Evolutionary conservation across 2,329 filamentous ascomycete genomes (phyloP).

Genomic region (Colletotrichum nymphaeae): DNA sequence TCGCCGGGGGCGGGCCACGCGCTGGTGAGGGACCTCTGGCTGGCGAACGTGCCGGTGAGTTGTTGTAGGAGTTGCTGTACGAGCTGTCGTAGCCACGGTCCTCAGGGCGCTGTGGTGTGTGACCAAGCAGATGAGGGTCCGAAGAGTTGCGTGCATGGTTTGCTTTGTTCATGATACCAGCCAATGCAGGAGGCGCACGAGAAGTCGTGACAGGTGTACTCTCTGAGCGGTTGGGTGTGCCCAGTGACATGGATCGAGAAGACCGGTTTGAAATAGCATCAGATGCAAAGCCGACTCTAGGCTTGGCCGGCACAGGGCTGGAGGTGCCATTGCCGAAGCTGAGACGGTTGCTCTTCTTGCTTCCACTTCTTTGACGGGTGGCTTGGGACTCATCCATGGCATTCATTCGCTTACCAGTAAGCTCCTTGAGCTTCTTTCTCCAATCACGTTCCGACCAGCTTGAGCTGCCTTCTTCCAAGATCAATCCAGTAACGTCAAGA

Average conservation of each 20-base stretch:
- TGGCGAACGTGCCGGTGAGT: slow-evolving; percentile 42
- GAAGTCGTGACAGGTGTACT: slow-evolving; percentile 58
- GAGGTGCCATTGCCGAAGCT: slow-evolving; percentile 59
- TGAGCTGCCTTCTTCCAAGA: slow-evolving; percentile 80
- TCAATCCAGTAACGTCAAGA: slow-evolving; percentile 83
- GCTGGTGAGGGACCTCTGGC: background rate
- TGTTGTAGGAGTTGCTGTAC: slow-evolving; percentile 45
- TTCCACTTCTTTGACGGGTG: slow-evolving; percentile 62
- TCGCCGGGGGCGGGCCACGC: slow-evolving; percentile 49
- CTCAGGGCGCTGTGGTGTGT: slow-evolving; percentile 39
- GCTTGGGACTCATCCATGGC: slow-evolving; percentile 55
- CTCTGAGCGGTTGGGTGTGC: slow-evolving; percentile 57
- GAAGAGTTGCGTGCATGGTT: slow-evolving; percentile 61
- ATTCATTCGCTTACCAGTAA: slow-evolving; percentile 84
- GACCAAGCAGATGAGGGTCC: slow-evolving; percentile 50
- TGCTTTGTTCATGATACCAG: slow-evolving; percentile 41
- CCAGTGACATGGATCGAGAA: slow-evolving; percentile 63
- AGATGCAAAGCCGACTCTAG: slow-evolving; percentile 69
- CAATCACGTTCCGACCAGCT: slow-evolving; percentile 89
- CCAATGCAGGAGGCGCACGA: slow-evolving; percentile 48
- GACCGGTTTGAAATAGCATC: slow-evolving; percentile 61
- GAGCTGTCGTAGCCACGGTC: slow-evolving; percentile 41
- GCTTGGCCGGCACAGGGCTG: slow-evolving; percentile 45
- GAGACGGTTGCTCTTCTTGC: slow-evolving; percentile 67
- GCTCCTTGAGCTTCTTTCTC: slow-evolving; percentile 88